These are phyloP conservation scores for Hyphopichia wangnamkhiaoensis DNA, from an alignment of 1,139 yeast species.

Conservation along the genomic window DNA sequence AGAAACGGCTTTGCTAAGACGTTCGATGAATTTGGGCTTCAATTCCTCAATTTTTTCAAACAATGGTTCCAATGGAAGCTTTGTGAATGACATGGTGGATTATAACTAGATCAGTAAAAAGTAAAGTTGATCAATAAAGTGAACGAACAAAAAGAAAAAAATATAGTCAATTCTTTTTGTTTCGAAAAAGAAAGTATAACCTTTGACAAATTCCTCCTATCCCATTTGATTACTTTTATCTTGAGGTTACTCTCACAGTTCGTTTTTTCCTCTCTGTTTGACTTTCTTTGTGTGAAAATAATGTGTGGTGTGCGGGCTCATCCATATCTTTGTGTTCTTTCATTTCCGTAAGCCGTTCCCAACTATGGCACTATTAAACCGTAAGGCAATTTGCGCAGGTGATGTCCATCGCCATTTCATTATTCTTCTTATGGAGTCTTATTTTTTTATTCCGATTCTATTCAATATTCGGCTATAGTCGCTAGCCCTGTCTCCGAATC, in stretches of 20 bases:
- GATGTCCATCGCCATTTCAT: too few relatives aligned
- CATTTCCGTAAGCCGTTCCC: background rate
- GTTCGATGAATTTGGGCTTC: constrained; percentile 65
- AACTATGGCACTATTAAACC: background rate
- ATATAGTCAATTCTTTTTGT: too few relatives aligned
- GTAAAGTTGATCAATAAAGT: background rate
- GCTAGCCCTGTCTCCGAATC: too few relatives aligned
- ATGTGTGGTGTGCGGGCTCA: background rate
- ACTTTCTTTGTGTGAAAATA: background rate
- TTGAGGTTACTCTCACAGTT: too few relatives aligned
- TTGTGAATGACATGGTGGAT: constrained; percentile 32
- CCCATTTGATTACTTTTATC: background rate
- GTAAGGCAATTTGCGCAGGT: too few relatives aligned
- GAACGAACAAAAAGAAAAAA: background rate
- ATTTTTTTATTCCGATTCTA: too few relatives aligned
- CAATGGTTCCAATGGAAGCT: constrained; percentile 45
- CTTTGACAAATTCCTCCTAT: background rate
- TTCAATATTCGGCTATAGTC: too few relatives aligned
- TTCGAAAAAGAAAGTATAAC: too few relatives aligned
- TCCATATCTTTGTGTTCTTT: background rate
- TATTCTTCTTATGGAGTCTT: too few relatives aligned
- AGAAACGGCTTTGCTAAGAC: constrained; percentile 79
- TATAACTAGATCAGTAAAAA: background rate
- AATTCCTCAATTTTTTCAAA: constrained; percentile 68
- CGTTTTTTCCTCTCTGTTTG: background rate